Percentiles rank a stretch among this genome's conserved stretches.
Evolutionary conservation across 225 moss, liverwort and hornwort genomes (phyloP).

Genomic region (Pleurozium schreberi): DNA sequence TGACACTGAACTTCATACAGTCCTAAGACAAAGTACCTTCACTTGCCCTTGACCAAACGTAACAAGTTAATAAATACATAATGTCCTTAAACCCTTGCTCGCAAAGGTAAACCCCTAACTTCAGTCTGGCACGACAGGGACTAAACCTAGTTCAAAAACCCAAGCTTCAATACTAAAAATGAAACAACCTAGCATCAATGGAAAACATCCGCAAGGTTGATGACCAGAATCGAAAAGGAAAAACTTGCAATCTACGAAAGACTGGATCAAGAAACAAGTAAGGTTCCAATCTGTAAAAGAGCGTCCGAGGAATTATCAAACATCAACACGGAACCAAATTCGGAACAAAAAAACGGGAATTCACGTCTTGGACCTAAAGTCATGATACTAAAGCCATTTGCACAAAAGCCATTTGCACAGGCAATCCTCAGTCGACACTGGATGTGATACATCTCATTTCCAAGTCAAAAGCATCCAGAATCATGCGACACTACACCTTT

Average conservation of each 20-base stretch:
- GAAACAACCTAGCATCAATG: background rate
- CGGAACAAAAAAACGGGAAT: background rate
- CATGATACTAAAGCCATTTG: background rate
- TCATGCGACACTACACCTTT: background rate
- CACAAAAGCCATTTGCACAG: too few relatives aligned
- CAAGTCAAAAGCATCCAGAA: background rate
- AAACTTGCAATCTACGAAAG: background rate
- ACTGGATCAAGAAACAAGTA: background rate
- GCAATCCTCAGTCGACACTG: background rate
- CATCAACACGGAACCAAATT: background rate
- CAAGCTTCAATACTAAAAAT: background rate
- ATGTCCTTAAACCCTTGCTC: slow-evolving; percentile 3
- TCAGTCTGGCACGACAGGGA: background rate
- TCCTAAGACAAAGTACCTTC: background rate
- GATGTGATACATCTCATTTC: background rate
- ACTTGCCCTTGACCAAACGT: background rate
- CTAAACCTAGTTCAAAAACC: background rate
- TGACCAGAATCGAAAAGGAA: background rate
- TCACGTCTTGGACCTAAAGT: background rate
- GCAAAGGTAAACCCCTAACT: background rate
- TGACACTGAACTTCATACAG: background rate
- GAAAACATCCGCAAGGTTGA: background rate
- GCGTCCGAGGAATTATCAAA: background rate
- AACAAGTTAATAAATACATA: background rate
- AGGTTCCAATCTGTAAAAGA: background rate